Conservation (phyloP, 106 monocot genomes). For the Amphibolis antarctica region DNA sequence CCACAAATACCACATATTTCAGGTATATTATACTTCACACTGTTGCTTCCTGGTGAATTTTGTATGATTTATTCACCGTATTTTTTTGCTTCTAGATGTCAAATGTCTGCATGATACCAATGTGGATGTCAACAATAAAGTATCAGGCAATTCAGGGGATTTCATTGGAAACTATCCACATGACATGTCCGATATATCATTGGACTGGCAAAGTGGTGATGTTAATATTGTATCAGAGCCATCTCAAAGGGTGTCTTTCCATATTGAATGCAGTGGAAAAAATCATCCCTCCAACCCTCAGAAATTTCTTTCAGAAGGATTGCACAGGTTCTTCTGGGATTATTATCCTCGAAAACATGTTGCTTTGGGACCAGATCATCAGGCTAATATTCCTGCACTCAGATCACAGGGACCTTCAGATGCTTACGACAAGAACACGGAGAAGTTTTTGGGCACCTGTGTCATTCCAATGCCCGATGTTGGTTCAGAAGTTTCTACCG, state of each 20-base stretch:
- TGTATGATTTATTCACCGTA: neutral
- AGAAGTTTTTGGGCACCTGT: constrained; percentile 33
- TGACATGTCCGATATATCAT: neutral
- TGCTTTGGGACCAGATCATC: constrained; percentile 52
- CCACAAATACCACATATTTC: no score
- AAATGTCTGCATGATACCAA: neutral
- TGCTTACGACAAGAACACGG: constrained; percentile 14
- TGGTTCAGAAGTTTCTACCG: constrained; percentile 2
- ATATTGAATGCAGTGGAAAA: neutral
- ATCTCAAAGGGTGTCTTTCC: no score
- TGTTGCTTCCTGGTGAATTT: neutral
- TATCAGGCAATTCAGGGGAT: neutral
- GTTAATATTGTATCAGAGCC: neutral
- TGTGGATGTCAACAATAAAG: neutral
- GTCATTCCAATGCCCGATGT: constrained; percentile 32
- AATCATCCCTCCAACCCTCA: constrained; percentile 8
- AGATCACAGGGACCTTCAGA: neutral
- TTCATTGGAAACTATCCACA: neutral
- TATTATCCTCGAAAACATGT: constrained; percentile 34
- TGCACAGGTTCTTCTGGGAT: constrained; percentile 19
- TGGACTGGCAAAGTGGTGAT: neutral
- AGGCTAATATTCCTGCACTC: constrained; percentile 41
- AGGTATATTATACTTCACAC: neutral
- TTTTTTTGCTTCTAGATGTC: neutral
- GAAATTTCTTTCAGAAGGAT: constrained; percentile 10